Conservation (phyloP, 177 flowering plant genomes). For the Tripterygium wilfordii region DNA sequence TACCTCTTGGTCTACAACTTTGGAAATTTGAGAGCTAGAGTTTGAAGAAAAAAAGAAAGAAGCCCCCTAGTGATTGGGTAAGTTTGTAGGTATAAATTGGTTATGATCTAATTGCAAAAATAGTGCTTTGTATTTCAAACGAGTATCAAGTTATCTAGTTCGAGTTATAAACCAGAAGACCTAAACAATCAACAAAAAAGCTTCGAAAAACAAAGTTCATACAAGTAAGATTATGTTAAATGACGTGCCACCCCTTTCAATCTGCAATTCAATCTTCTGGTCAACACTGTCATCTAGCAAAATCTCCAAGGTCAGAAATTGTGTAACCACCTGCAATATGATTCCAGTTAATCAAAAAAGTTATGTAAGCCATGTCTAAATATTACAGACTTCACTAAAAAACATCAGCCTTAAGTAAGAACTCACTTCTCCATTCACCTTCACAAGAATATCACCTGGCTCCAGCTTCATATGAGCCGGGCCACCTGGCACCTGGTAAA, state of each 20-base stretch:
- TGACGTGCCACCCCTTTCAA: slow-evolving; percentile 86
- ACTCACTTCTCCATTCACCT: slow-evolving; percentile 5
- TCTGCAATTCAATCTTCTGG: slow-evolving; percentile 47
- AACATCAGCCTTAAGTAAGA: too few relatives aligned
- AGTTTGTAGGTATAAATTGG: too few relatives aligned
- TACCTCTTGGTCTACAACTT: too few relatives aligned
- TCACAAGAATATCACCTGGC: slow-evolving; percentile 1
- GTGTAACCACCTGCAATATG: slow-evolving; percentile 79
- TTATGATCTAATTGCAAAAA: too few relatives aligned
- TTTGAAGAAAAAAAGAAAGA: too few relatives aligned
- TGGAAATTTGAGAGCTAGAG: too few relatives aligned
- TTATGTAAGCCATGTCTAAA: neutral
- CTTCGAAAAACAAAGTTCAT: slow-evolving; percentile 14
- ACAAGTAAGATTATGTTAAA: slow-evolving; percentile 54
- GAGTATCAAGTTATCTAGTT: too few relatives aligned
- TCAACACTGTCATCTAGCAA: slow-evolving; percentile 79
- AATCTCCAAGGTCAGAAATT: slow-evolving; percentile 79
- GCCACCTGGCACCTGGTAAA: slow-evolving; percentile 3
- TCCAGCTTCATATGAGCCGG: neutral
- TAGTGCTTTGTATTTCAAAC: too few relatives aligned
- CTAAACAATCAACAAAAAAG: neutral
- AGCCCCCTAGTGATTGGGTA: too few relatives aligned
- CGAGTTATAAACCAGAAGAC: too few relatives aligned
- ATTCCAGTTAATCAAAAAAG: slow-evolving; percentile 6
- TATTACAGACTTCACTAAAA: neutral